phyloP scores from a whole-genome alignment of 2,329 filamentous ascomycete genomes.

The Beauveria varroae region DNA sequence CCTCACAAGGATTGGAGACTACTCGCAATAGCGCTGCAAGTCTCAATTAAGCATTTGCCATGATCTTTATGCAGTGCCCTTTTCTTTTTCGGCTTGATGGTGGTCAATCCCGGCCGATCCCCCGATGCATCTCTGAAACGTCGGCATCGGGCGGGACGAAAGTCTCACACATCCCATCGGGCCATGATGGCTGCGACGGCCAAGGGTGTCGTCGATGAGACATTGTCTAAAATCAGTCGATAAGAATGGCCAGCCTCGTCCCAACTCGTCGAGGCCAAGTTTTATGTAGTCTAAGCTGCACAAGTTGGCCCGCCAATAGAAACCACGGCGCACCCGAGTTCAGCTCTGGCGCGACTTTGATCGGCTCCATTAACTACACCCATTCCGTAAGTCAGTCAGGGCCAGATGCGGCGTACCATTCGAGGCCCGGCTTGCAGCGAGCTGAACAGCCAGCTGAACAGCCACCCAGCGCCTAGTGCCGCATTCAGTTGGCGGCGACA shows the following conservation, averaged over 20 bases:
- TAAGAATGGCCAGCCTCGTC: neutral
- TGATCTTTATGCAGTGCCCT: neutral
- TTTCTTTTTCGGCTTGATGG: neutral
- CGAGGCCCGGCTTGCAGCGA: neutral
- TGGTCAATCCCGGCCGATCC: neutral
- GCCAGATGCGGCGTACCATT: neutral
- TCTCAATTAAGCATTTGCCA: neutral
- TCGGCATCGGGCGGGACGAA: neutral
- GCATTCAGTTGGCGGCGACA: neutral
- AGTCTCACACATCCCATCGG: neutral
- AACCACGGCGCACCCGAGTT: neutral
- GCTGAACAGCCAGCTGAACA: conserved; percentile 8
- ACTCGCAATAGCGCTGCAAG: neutral
- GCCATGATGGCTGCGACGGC: neutral
- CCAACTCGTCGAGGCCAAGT: neutral
- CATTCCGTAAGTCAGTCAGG: neutral
- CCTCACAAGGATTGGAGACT: neutral
- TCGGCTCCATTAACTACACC: neutral
- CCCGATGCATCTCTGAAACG: too few relatives aligned
- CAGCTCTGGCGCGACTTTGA: neutral
- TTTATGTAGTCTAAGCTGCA: neutral
- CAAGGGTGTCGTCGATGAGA: neutral
- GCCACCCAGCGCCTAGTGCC: neutral
- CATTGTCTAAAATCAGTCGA: neutral
- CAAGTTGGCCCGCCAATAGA: neutral